Conservation (phyloP, 2,329 filamentous ascomycete species). For the Xylariaceae sp. region DNA sequence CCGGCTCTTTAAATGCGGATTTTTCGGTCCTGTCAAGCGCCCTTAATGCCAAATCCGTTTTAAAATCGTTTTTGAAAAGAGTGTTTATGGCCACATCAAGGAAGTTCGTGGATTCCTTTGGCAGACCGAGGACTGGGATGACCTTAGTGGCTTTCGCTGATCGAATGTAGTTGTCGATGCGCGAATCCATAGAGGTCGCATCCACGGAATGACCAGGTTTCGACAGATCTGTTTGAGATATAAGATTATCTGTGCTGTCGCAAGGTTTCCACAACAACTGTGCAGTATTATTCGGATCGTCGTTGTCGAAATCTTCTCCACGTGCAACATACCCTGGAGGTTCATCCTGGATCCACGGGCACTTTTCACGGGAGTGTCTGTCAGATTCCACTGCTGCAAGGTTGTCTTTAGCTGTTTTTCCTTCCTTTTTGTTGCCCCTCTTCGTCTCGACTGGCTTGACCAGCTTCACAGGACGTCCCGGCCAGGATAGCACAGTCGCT, state of each 20-base stretch:
- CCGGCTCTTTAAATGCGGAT: constrained; percentile 81
- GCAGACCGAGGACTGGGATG: constrained; percentile 68
- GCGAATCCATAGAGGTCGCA: constrained; percentile 54
- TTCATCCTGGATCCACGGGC: constrained; percentile 93
- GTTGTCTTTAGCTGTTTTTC: constrained; percentile 79
- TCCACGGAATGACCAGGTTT: constrained; percentile 45
- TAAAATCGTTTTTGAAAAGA: constrained; percentile 74
- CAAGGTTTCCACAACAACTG: constrained; percentile 81
- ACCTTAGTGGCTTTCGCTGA: constrained; percentile 68
- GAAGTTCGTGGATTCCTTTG: constrained; percentile 81
- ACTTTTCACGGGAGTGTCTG: constrained; percentile 76
- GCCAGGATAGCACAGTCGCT: constrained; percentile 84
- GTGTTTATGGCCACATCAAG: constrained; percentile 81
- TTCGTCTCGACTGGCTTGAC: constrained; percentile 88
- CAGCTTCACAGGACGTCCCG: constrained; percentile 84
- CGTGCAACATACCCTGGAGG: constrained; percentile 84
- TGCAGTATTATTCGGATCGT: constrained; percentile 77
- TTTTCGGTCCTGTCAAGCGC: constrained; percentile 72
- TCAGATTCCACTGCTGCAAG: constrained; percentile 82
- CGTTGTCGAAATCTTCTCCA: constrained; percentile 75
- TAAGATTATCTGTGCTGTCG: constrained; percentile 39
- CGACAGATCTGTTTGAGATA: constrained; percentile 20
- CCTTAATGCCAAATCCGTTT: constrained; percentile 72
- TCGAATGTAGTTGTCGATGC: constrained; percentile 79
- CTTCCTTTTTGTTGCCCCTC: constrained; percentile 78